phyloP scores from a whole-genome alignment of 495 filamentous ascomycete genomes.

The Elasticomyces elasticus region DNA sequence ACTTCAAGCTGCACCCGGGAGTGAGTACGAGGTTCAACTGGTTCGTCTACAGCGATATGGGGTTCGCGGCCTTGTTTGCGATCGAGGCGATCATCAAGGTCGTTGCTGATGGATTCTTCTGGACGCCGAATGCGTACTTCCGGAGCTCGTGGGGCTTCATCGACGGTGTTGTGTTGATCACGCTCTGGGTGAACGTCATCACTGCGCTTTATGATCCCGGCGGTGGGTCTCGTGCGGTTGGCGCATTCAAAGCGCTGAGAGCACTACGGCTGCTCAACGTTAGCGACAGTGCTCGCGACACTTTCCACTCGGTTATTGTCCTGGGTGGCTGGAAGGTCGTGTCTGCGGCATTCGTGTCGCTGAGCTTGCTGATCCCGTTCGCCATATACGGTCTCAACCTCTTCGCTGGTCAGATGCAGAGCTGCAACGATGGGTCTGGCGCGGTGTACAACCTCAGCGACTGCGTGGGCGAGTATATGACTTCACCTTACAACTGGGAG shows the following conservation, averaged over 20 bases:
- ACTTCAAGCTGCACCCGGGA: conserved; percentile 50
- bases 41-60: conserved; percentile 87
- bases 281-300: conserved; percentile 89
- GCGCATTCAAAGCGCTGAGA: conserved; percentile 96
- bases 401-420: conserved; percentile 70
- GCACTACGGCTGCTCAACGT: conserved; percentile 88
- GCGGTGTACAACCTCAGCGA: conserved; percentile 49
- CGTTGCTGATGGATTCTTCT: conserved; percentile 92
- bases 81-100: conserved; percentile 87
- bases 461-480: conserved; percentile 75
- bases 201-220: conserved; percentile 70
- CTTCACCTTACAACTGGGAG: conserved; percentile 68
- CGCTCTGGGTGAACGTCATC: conserved; percentile 90
- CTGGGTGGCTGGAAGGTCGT: conserved; percentile 87
- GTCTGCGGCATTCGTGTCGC: conserved; percentile 78
- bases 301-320: conserved; percentile 92
- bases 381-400: conserved; percentile 91
- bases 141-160: conserved; percentile 95
- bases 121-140: conserved; percentile 95
- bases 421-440: conserved; percentile 63
- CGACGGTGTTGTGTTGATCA: conserved; percentile 83
- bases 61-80: conserved; percentile 81
- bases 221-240: conserved; percentile 75
- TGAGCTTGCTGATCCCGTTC: conserved; percentile 91
- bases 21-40: conserved; percentile 53